Evolutionary conservation across 768 basidiomycete genomes (phyloP).

Genomic region (Serendipita sp.): DNA sequence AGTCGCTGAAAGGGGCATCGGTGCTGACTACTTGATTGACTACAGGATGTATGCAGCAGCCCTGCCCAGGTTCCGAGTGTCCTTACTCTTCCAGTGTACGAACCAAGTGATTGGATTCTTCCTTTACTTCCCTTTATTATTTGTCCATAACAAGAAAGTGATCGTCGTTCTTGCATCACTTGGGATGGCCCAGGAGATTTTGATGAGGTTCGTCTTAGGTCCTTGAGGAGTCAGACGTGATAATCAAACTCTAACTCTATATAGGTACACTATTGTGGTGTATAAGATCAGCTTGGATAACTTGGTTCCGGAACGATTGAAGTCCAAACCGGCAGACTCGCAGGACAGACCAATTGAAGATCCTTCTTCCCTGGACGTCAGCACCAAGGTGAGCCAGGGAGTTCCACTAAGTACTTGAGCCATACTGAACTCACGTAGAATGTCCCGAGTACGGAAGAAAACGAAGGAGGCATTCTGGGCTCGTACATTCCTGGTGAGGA

Average conservation of each 20-base stretch:
- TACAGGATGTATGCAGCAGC: neutral
- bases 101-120: constrained; percentile 1
- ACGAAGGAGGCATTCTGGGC: neutral
- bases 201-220: neutral
- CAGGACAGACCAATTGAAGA: too few relatives aligned
- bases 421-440: neutral
- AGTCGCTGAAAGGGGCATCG: neutral
- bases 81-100: neutral
- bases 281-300: neutral
- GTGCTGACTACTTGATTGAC: neutral
- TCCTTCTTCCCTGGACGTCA: too few relatives aligned
- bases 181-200: neutral
- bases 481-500: neutral
- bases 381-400: neutral
- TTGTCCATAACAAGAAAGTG: neutral
- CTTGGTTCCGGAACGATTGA: neutral
- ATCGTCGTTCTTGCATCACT: neutral
- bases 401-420: neutral
- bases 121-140: neutral
- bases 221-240: neutral
- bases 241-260: neutral
- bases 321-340: neutral
- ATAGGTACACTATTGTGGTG: neutral
- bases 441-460: neutral
- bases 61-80: neutral